Evolutionary conservation across 2,329 filamentous ascomycete genomes (phyloP), one percentile per base, ranked within the genome.

Genomic region (Fusarium sp.): DNA sequence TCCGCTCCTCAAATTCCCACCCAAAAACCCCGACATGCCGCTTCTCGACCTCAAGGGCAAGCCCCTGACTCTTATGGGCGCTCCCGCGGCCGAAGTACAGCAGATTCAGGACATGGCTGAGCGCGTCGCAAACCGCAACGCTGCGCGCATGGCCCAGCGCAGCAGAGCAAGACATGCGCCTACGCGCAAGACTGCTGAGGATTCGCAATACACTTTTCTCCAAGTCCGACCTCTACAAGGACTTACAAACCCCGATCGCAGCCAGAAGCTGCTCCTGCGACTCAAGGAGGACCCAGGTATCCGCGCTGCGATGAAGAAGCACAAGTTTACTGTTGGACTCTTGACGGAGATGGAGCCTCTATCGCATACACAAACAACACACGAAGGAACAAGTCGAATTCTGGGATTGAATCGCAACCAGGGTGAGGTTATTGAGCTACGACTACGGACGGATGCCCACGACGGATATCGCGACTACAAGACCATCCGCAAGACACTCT

Each of bases 321-420:
- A 98, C 85, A 90, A 92, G 73, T 98, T 97, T 85, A 90, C 89
- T 22, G 97, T 99, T 1, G 92, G 92, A 0, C 83, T 98, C 4
- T 87, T 99, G 29, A 98, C 95, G 0, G 97, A 99, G 84, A 98
- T 99, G 96, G 94, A 99, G 78, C 97, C 97, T 0, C 88, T 92
- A 0, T 89, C 92, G 75, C 91, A 98, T 82, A 98, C 95, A 0
- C 82, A 88, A 72, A 82, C 86, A 1, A 94, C 90, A 5, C 92
- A 94, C 79, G 93, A 97, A 78, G 89, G 90, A 56, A 89, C 88
- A n/a, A 92, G 92, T 59, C 89, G 94, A 52, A 95, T 94, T 2
- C 84, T 98, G 0, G 97, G 97, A 0, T 82, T 98, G 45, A 99
- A 99, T 81, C 88, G 95, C 13, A 98, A 98, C 80, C 84, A 87